Percentiles rank a stretch among this genome's conserved stretches.
These are phyloP conservation scores for Pythium sukuiense DNA, from an alignment of 352 stramenopile genomes.

Conservation along the genomic window DNA sequence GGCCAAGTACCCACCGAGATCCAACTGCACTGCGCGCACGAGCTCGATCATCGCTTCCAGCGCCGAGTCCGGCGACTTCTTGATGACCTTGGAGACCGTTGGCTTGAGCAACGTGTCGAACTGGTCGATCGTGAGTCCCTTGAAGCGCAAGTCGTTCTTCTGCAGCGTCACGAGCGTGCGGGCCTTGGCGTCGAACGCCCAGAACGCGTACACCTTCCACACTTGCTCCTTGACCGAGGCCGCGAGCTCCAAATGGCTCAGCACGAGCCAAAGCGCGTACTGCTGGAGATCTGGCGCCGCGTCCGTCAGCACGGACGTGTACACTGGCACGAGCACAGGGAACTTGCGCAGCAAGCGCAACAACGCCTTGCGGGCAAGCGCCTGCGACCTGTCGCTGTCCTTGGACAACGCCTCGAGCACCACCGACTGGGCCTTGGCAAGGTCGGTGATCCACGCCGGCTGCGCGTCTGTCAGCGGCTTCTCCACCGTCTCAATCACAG, in stretches of 20 bases:
- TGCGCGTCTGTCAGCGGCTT: slow-evolving; percentile 4
- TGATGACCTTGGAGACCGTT: slow-evolving; percentile 71
- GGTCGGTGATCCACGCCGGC: slow-evolving; percentile 45
- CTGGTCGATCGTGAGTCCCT: slow-evolving; percentile 47
- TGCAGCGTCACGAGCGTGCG: slow-evolving; percentile 42
- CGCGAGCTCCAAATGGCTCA: slow-evolving; percentile 38
- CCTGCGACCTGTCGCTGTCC: slow-evolving; percentile 46
- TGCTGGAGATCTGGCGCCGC: slow-evolving; percentile 45
- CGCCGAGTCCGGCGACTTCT: slow-evolving; percentile 78
- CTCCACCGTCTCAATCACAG: slow-evolving; percentile 46
- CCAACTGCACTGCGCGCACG: slow-evolving; percentile 50
- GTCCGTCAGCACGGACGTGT: slow-evolving; percentile 34
- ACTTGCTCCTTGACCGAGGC: slow-evolving; percentile 41
- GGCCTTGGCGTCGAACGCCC: slow-evolving; percentile 80
- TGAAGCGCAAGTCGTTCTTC: slow-evolving; percentile 47
- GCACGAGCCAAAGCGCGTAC: slow-evolving; percentile 62
- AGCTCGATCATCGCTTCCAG: slow-evolving; percentile 60
- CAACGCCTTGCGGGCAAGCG: slow-evolving; percentile 43
- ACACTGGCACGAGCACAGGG: slow-evolving; percentile 38
- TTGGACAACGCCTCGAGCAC: slow-evolving; percentile 60
- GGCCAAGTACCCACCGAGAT: slow-evolving; percentile 62
- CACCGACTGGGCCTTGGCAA: slow-evolving; percentile 46
- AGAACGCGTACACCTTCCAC: slow-evolving; percentile 61
- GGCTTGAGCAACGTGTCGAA: slow-evolving; percentile 73
- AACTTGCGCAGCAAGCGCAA: slow-evolving; percentile 49